Base-by-base conservation (phyloP, 2,329 filamentous ascomycete species). In the Trichoderma asperellum region DNA sequence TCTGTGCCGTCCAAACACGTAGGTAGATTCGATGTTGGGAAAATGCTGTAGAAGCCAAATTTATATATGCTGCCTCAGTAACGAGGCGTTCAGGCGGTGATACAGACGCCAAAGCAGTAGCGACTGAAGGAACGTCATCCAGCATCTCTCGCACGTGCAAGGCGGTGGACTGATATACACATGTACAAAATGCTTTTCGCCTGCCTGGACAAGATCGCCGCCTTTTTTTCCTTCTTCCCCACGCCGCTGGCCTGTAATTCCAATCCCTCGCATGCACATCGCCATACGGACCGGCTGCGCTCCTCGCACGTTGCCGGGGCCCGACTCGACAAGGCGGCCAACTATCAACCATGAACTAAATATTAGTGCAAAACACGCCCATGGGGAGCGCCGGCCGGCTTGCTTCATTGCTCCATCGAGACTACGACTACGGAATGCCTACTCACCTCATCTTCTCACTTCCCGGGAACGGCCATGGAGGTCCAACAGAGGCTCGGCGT, bases 401-500 rank as follows among this genome's bases (percentile, higher is more conserved):
- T 47, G 62, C 64, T 67, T n/a, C 24, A 56, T 43, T 58, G 37
- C 37, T 49, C 43, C 43, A 43, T 7, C 40, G 16, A 43, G 16
- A 43, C 37, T 18, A 43, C 40, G 18, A 43, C 18, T 43, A 43
- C 40, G 40, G 40, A 43, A 43, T 43, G 40, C 40, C 40, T 43
- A n/a, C 40, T 43, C 21, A 21, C 63, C 24, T 65, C 63, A 57
- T 47, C 37, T 27, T 8, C 16, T 58, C 27, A 27, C 34, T 65
- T 24, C 40, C 43, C 61, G 68, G 43, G 55, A 66, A 70, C 62
- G 61, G 61, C 53, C 43, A 56, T 56, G 40, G 55, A 52, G 55
- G 55, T 47, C 53, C 56, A 8, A 37, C 52, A n/a, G 43, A 27
- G 32, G 32, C 24, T 32, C 47, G 59, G 27, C 29, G 55, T 29